Conservation (phyloP, 345 rosid genomes). For the Acer campestre region DNA sequence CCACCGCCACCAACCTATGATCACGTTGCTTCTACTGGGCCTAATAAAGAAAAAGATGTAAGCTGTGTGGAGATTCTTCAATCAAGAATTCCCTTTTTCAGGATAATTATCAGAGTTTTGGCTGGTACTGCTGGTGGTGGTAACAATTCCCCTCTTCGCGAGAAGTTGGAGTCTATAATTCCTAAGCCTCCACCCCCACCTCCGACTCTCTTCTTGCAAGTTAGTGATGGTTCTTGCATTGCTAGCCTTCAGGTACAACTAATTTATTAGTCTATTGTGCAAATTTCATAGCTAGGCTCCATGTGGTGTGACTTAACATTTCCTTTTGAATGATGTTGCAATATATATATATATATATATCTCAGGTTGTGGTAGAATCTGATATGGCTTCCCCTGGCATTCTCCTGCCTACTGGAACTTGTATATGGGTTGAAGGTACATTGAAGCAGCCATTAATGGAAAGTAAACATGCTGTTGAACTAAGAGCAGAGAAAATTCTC, state of each 20-base stretch:
- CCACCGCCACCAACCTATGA: conserved; percentile 26
- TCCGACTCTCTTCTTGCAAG: conserved; percentile 40
- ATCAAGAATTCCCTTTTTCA: conserved; percentile 61
- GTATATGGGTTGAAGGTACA: conserved; percentile 72
- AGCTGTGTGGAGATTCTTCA: conserved; percentile 71
- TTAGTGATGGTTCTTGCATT: conserved; percentile 82
- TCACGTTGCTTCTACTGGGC: conserved; percentile 19
- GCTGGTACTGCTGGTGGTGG: conserved; percentile 34
- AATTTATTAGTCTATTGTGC: background rate
- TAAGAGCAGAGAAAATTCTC: conserved; percentile 64
- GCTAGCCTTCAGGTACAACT: conserved; percentile 56
- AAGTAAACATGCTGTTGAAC: conserved; percentile 52
- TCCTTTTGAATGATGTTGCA: background rate
- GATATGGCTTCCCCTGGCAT: conserved; percentile 44
- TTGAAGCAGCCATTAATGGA: conserved; percentile 30
- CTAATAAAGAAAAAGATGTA: conserved; percentile 38
- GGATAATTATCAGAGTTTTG: conserved; percentile 57
- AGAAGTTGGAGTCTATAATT: conserved; percentile 41
- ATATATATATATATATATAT: background rate
- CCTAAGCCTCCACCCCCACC: conserved; percentile 35
- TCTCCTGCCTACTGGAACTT: conserved; percentile 61
- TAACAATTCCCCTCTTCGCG: conserved; percentile 30
- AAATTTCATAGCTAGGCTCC: background rate
- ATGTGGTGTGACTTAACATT: background rate
- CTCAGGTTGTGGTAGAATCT: conserved; percentile 74